Conservation (phyloP, 805 yeast genomes). For the Ogataea methylovora region DNA sequence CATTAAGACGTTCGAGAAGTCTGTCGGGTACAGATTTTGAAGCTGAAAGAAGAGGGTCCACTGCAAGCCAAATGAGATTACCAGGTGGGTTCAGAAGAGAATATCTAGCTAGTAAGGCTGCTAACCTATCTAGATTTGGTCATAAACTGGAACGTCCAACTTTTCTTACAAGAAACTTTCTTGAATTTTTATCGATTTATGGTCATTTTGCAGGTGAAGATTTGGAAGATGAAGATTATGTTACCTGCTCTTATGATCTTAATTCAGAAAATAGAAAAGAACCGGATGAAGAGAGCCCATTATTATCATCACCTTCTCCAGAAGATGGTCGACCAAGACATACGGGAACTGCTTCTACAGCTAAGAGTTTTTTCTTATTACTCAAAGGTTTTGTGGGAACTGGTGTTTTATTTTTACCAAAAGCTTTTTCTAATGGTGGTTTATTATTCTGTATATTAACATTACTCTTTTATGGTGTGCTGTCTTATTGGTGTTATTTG, state of each 20-base stretch:
- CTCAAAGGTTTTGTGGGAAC: constrained; percentile 75
- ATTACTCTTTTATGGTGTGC: constrained; percentile 52
- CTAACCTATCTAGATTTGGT: constrained; percentile 17
- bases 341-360: constrained; percentile 63
- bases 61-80: constrained; percentile 61
- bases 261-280: constrained; percentile 11
- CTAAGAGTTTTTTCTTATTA: constrained; percentile 63
- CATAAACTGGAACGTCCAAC: constrained; percentile 28
- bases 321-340: constrained; percentile 13
- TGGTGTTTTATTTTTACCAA: constrained; percentile 64
- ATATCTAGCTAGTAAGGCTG: constrained; percentile 32
- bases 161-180: constrained; percentile 60
- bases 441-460: constrained; percentile 46
- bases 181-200: constrained; percentile 70
- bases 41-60: constrained; percentile 46
- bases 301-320: constrained; percentile 8
- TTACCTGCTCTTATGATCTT: constrained; percentile 41
- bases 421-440: constrained; percentile 70
- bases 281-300: constrained; percentile 33
- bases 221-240: constrained; percentile 59
- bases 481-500: constrained; percentile 75
- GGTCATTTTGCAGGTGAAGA: constrained; percentile 88
- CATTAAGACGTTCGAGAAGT: constrained; percentile 20
- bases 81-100: constrained; percentile 84
- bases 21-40: constrained; percentile 19